phyloP scores from a whole-genome alignment of 176 grass and related monocot genomes.

The Themeda triandra region DNA sequence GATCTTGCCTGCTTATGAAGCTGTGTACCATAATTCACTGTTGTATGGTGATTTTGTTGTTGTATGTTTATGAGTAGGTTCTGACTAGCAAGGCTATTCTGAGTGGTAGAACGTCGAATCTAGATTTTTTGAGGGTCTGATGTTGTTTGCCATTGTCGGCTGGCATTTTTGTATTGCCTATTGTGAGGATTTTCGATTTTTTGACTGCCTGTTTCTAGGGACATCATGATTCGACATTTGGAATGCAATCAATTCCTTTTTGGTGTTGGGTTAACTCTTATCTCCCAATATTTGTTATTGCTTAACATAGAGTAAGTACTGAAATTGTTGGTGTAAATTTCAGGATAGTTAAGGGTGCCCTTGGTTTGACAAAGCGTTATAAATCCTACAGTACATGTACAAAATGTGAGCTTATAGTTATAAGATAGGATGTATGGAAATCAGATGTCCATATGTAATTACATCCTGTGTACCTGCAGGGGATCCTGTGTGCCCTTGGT shows the following conservation, averaged over 20 bases:
- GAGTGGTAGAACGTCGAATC: constrained; percentile 17
- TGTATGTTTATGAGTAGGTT: constrained; percentile 42
- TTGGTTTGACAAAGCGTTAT: neutral
- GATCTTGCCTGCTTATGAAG: constrained; percentile 42
- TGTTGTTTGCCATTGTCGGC: constrained; percentile 28
- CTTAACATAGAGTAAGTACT: neutral
- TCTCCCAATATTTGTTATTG: neutral
- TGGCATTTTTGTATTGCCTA: constrained; percentile 37
- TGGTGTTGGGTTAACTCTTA: neutral
- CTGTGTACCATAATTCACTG: constrained; percentile 9
- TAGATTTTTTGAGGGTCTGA: constrained; percentile 11
- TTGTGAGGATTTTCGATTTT: constrained; percentile 19
- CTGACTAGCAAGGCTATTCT: constrained; percentile 33
- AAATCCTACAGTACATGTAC: neutral
- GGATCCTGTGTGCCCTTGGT: no score
- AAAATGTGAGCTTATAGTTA: neutral
- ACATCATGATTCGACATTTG: constrained; percentile 29
- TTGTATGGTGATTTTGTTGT: constrained; percentile 15
- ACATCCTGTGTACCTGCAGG: neutral
- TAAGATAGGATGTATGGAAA: neutral
- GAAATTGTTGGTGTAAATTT: neutral
- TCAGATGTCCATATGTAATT: neutral
- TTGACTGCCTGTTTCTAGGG: neutral
- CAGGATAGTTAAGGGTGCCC: neutral
- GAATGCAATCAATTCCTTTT: constrained; percentile 28